A percentile compares a stretch with the other conserved stretches of the same genome.
Conservation (phyloP, 371 early-diverging fungal genomes). For the Actinomortierella wolfii region DNA sequence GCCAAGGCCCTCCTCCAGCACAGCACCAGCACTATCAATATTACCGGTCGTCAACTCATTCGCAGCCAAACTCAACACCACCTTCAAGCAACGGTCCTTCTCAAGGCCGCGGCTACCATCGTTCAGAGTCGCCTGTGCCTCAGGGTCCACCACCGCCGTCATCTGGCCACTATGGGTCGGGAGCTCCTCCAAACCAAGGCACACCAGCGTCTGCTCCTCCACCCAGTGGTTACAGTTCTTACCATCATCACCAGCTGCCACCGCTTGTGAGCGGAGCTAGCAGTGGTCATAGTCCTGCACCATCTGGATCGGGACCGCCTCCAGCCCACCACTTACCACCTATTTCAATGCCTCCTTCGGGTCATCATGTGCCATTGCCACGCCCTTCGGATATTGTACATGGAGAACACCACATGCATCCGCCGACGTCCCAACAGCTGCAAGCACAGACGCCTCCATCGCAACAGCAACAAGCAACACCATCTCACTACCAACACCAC, state of each 20-base stretch:
- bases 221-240: constrained; percentile 14
- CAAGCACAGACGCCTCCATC: constrained; percentile 11
- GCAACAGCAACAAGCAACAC: constrained; percentile 6
- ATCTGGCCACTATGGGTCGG: constrained; percentile 22
- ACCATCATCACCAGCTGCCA: constrained; percentile 19
- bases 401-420: background rate
- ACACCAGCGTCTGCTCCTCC: background rate
- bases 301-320: too few species aligned
- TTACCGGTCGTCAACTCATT: constrained; percentile 16
- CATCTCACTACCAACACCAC: constrained; percentile 4
- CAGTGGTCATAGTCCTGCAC: too few species aligned
- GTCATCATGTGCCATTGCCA: background rate
- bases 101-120: constrained; percentile 30
- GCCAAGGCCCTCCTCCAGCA: constrained; percentile 18
- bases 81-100: too few species aligned
- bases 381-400: background rate
- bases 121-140: constrained; percentile 21
- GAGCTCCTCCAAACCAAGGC: constrained; percentile 23
- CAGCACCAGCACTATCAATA: constrained; percentile 23
- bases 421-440: constrained; percentile 5
- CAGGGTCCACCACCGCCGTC: constrained; percentile 18
- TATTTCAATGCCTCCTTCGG: constrained; percentile 11
- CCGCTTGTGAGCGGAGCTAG: constrained; percentile 13
- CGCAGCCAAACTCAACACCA: constrained; percentile 4
- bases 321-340: constrained; percentile 26